Percentiles rank a stretch among this genome's conserved stretches.
Conservation (phyloP, 2,329 filamentous ascomycete genomes). For the Verticillium nubilum region DNA sequence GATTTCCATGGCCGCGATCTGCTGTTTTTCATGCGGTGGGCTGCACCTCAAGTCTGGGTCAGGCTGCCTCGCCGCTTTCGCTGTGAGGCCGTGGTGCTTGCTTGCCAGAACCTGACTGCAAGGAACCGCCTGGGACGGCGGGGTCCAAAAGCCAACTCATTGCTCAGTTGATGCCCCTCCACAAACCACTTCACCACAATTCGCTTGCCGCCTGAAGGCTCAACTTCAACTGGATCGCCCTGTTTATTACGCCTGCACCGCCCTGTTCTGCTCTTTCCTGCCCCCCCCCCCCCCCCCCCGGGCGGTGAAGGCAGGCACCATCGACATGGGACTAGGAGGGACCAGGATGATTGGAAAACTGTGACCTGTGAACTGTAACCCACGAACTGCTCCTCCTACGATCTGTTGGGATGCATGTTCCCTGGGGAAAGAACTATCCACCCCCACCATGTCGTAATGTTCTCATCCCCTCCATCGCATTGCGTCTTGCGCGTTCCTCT, state of each 20-base stretch:
- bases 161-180: not conserved
- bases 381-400: not conserved
- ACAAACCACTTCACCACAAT: not conserved
- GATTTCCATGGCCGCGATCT: not conserved
- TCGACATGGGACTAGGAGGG: not conserved
- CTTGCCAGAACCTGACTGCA: not conserved
- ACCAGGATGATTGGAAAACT: not conserved
- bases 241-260: not conserved
- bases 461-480: not conserved
- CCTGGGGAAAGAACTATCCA: not conserved
- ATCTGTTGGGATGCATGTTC: not conserved
- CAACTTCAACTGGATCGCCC: not conserved
- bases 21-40: not conserved
- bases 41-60: not conserved
- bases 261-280: not conserved
- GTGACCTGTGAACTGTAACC: not conserved
- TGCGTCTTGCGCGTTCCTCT: not conserved
- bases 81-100: not conserved
- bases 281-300: not conserved
- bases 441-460: not conserved
- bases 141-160: not conserved
- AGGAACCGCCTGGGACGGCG: not conserved
- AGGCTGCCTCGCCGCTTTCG: not conserved
- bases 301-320: not conserved
- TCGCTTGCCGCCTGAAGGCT: not conserved